Conservation (phyloP, 352 stramenopile species). For the Phytopythium delawarense region DNA sequence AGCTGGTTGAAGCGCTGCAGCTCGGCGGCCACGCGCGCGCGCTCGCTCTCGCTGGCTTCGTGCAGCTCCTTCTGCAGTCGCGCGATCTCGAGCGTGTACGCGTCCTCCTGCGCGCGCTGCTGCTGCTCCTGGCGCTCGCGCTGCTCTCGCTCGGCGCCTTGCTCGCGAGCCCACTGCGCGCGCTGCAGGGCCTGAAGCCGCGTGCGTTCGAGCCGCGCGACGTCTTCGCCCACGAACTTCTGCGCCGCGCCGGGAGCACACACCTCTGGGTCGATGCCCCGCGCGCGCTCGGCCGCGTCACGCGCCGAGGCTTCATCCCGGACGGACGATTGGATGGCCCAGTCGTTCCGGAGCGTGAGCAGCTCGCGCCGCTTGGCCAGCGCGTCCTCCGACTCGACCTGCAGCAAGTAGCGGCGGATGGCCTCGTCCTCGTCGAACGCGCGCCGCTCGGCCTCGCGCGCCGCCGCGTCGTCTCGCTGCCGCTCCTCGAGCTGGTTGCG, state of each 20-base stretch:
- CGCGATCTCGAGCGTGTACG: conserved; percentile 52
- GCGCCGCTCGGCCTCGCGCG: conserved; percentile 36
- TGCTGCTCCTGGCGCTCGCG: conserved; percentile 36
- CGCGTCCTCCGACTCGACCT: conserved; percentile 69
- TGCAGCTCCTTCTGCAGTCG: conserved; percentile 53
- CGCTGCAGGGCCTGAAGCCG: conserved; percentile 63
- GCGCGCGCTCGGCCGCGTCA: conserved; percentile 23
- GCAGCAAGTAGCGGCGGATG: conserved; percentile 74
- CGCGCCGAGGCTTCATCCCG: conserved; percentile 20
- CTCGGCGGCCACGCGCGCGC: conserved; percentile 37
- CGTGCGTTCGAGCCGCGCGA: conserved; percentile 41
- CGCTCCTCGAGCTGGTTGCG: conserved; percentile 77
- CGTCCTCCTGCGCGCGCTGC: conserved; percentile 33
- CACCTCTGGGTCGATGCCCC: conserved; percentile 48
- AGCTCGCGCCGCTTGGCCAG: conserved; percentile 55
- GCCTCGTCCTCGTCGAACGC: conserved; percentile 51
- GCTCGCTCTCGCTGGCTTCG: conserved; percentile 44
- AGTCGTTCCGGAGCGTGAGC: conserved; percentile 65
- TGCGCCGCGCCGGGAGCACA: conserved; percentile 55
- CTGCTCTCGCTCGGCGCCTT: conserved; percentile 44
- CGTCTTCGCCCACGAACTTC: conserved; percentile 70
- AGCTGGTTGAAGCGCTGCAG: conserved; percentile 56
- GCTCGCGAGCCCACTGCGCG: conserved; percentile 61
- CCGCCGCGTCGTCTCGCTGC: conserved; percentile 36
- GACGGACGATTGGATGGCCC: conserved; percentile 38